Conservation (phyloP, 495 filamentous ascomycete species). For the Apiosordaria backusii region DNA sequence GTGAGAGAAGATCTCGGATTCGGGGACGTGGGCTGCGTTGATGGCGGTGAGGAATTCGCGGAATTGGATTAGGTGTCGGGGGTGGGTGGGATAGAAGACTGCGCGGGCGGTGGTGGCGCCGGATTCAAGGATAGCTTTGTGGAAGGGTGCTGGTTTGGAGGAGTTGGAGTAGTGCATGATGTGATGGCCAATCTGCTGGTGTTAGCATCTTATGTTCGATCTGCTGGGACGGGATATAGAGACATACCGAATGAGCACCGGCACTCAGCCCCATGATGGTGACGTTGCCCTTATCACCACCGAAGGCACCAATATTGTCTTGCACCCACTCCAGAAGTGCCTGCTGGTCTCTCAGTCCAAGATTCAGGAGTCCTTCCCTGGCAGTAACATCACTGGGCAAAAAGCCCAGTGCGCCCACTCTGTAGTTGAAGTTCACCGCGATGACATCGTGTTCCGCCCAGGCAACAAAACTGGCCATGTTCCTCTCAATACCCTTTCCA, state of each 20-base stretch:
- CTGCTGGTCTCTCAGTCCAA: slow-evolving; percentile 68
- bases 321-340: slow-evolving; percentile 62
- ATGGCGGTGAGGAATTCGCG: slow-evolving; percentile 52
- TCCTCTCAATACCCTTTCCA: slow-evolving; percentile 41
- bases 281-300: slow-evolving; percentile 59
- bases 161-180: slow-evolving; percentile 49
- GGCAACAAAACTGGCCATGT: slow-evolving; percentile 51
- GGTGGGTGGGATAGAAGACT: slow-evolving; percentile 52
- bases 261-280: slow-evolving; percentile 66
- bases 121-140: slow-evolving; percentile 62
- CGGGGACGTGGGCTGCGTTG: slow-evolving; percentile 37
- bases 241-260: slow-evolving; percentile 59
- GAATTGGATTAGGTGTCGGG: slow-evolving; percentile 59
- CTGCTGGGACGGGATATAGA: not conserved
- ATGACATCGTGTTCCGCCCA: slow-evolving; percentile 54
- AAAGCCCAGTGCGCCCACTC: slow-evolving; percentile 66
- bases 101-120: slow-evolving; percentile 60
- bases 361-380: slow-evolving; percentile 57
- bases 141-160: slow-evolving; percentile 46
- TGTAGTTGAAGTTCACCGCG: slow-evolving; percentile 65
- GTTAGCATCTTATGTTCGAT: not conserved
- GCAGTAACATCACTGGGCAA: slow-evolving; percentile 51
- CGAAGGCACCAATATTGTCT: slow-evolving; percentile 57
- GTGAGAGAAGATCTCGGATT: slow-evolving; percentile 46
- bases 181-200: slow-evolving; percentile 58